Evolutionary conservation across 345 rosid species (phyloP), one percentile per base, ranked within the genome.

Genomic region (Aquilaria yunnanensis): DNA sequence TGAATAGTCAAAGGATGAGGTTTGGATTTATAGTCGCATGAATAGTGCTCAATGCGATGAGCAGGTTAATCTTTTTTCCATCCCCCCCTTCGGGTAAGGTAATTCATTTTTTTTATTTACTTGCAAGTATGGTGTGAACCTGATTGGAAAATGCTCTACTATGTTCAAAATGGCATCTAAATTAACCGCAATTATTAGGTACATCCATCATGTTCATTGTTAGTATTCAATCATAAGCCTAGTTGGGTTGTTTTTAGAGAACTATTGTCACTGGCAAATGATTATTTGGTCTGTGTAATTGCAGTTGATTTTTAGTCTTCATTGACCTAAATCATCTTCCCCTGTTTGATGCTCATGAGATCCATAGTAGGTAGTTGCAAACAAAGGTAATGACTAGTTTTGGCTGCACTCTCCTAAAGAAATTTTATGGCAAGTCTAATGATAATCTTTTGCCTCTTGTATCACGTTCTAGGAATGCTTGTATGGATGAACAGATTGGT

Each of bases 181-280:
- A 23, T 23, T 23, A 23, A 23, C 23, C 1, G 23, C 23, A 23
- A 23, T 23, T 23, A 23, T 64, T 90, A 80, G 75, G 69, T 87
- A 57, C 97, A 90, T 73, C 95, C 90, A 56, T 80, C 95, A 37
- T 83, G 97, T 71, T 87, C 95, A 2, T 70, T 90, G 77, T 85
- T 78, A 75, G 72, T 76, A 53, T 90, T 85, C 66, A 72, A 71
- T 46, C 81, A 79, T 80, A 90, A 79, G 85, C 95, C 97, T 51
- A 51, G 69, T 63, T 87, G 95, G 92, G 92, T 90, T 51, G 88
- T 90, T 68, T 90, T 87, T 69, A 68, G 87, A 70, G 97, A 90
- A 70, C 78, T 90, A 30, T 71, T 87, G 29, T 83, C 85, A 53
- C 13, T 58, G 53, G 65, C 78, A 49, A 71, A 65, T 69, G 75